Evolutionary conservation across 352 stramenopile genomes (phyloP), one percentile per base, ranked within the genome.

Genomic region (Achlya hypogyna): DNA sequence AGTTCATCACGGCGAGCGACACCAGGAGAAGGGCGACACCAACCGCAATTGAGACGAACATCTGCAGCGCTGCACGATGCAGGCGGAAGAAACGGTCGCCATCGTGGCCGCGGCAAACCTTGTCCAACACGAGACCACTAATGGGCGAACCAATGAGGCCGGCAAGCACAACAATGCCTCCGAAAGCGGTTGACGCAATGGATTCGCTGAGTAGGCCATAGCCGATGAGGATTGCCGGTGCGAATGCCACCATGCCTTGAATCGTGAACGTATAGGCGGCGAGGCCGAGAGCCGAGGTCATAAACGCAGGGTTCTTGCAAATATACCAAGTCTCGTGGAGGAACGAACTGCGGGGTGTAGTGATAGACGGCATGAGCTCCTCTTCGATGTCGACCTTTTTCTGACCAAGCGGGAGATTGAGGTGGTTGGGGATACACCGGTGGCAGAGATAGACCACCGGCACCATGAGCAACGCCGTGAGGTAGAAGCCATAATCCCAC

Each of bases 1-100:
- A 77, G 16, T 70, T 75, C 63, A 91, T 79, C 75, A 89, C 83
- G 23, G 86, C 51, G 22, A 85, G 63, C 45, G 58, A 51, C n/a
- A 75, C 85, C n/a, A 91, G 74, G 40, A 78, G 62, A 6, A 85
- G 75, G 3, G 81, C 77, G 4, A 74, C 68, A 29, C 58, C 58
- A 0, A 2, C 18, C 23, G 35, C 12, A 5, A 82, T 51, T 69
- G 90, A 84, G 53, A 86, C 79, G 42, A 76, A 72, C 58, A 65
- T 65, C 29, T 53, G 58, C 34, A 16, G 25, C 8, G 58, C 42
- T 4, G 35, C 58, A 4, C 38, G 12, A 18, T 53, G n/a, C 27
- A 65, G 29, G 22, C 58, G 58, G 29, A 51, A 47, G 45, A 51
- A 43, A 27, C 28, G 18, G 27, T 65, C 58, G 23, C 18, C 4